Conservation (phyloP, 78 protist species). For the Dictyostelium capitatum region DNA sequence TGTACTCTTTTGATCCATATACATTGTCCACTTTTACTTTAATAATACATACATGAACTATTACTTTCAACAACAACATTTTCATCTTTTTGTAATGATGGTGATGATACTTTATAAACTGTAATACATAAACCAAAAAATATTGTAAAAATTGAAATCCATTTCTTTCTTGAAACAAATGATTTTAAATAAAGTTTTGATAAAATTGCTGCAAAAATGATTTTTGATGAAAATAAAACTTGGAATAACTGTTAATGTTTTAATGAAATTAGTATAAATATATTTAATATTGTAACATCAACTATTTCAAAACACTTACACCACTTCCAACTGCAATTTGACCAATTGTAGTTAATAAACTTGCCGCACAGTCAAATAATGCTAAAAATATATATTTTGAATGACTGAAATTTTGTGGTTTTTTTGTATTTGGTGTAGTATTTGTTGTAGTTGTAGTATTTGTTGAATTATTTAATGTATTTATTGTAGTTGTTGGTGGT, state of each 20-base stretch:
- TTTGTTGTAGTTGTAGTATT: neutral
- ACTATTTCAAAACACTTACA: neutral
- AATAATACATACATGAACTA: neutral
- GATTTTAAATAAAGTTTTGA: constrained; percentile 10
- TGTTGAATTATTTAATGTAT: neutral
- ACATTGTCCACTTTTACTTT: neutral
- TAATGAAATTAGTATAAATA: neutral
- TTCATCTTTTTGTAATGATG: neutral
- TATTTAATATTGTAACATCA: neutral
- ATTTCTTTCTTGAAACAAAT: constrained; percentile 1
- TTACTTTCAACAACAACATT: neutral
- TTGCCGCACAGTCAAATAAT: constrained; percentile 30
- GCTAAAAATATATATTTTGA: constrained; percentile 17
- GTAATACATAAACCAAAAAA: constrained; percentile 46
- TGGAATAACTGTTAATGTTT: constrained; percentile 31
- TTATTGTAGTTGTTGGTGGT: neutral
- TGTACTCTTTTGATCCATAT: too few relatives aligned
- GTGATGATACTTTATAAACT: constrained; percentile 33
- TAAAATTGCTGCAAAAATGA: constrained; percentile 56
- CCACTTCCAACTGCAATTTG: constrained; percentile 76
- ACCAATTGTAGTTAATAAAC: constrained; percentile 60
- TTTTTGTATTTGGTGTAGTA: neutral
- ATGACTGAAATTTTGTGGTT: neutral
- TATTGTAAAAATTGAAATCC: constrained; percentile 35
- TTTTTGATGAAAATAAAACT: constrained; percentile 74